phyloP scores from a whole-genome alignment of 2,329 filamentous ascomycete genomes.

The Curvularia sp. region DNA sequence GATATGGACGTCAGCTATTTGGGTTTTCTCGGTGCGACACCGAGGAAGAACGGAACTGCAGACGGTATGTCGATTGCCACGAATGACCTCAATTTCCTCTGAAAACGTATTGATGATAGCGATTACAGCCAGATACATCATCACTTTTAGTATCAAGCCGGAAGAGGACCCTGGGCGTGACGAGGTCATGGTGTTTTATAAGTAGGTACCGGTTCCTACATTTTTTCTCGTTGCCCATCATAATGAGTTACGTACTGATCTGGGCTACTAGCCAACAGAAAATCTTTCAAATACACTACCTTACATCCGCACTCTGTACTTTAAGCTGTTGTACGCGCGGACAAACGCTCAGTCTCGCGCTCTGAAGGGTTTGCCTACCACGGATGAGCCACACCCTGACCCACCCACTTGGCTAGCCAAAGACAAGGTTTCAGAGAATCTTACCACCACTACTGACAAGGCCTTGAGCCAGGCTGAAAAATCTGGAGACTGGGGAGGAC shows the following conservation, averaged over 20 bases:
- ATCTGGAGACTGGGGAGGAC: background rate
- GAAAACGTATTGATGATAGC: background rate
- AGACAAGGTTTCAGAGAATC: slow-evolving; percentile 20
- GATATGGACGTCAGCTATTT: slow-evolving; percentile 41
- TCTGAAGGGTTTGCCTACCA: slow-evolving; percentile 38
- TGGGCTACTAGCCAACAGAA: slow-evolving; percentile 20
- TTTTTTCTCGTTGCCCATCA: too few species aligned
- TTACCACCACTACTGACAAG: background rate
- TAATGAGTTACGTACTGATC: background rate
- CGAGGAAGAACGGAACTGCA: slow-evolving; percentile 5
- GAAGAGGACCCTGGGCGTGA: slow-evolving; percentile 18
- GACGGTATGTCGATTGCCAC: background rate
- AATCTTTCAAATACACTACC: slow-evolving; percentile 20
- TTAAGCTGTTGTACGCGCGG: slow-evolving; percentile 35
- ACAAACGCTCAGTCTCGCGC: slow-evolving; percentile 42
- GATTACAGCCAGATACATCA: slow-evolving; percentile 27
- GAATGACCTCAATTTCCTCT: background rate
- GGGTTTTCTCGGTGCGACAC: slow-evolving; percentile 24
- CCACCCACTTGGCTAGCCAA: slow-evolving; percentile 33
- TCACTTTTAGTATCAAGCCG: slow-evolving; percentile 28
- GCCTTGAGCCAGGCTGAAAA: background rate
- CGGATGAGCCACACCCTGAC: slow-evolving; percentile 32
- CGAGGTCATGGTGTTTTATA: slow-evolving; percentile 24
- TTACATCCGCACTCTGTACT: slow-evolving; percentile 34
- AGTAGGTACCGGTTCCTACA: slow-evolving; percentile 6